Base-by-base conservation (phyloP, 768 basidiomycete genomes). In the Russula sp. region DNA sequence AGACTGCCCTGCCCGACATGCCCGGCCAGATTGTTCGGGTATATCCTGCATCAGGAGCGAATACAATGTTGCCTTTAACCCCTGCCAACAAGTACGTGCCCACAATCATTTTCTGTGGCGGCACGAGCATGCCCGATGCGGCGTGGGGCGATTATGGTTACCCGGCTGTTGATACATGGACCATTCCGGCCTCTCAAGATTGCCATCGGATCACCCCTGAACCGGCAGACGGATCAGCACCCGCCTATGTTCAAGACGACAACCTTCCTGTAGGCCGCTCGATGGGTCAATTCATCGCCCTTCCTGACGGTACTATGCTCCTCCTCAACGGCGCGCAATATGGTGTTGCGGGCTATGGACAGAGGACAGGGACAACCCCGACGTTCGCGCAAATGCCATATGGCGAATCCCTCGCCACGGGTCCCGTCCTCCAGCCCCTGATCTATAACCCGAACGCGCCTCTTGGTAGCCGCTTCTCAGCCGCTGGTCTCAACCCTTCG, bases 31-130 rank as follows among this genome's bases (percentile, higher is more conserved):
- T 61, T n/a, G 8, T 61, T 14, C 59, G 59, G 8, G 59, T 61
- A 31, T 61, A 61, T 20, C 59, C 59, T 31, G 59, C 52, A 8
- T 61, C 59, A 7, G 59, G 52, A 27, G 59, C 59, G 34, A 61
- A 37, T 45, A 27, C 59, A 3, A 61, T 61, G 59, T 27, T 61
- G 8, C 59, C 59, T 18, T 45, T 61, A 22, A 61, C 52, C 3
- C 59, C 59, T 2, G 22, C 1, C 3, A 61, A 61, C 14, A 35
- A 18, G 3, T 61, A 61, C 40, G 39, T 10, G 1, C 59, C 59
- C 4, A 61, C 59, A 0, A 7, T 61, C 34, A 1, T 61, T 31
- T 61, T 61, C 35, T 61, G 59, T 54, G 59, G 59, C 7, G 59
- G 59, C 10, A 44, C 44, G 34, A 2, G 2, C 5, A 39, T 45